A percentile compares a stretch with the other conserved stretches of the same genome.
These are phyloP conservation scores for Suhomyces ambrosiae DNA, from an alignment of 1,139 yeast genomes.

Conservation along the genomic window DNA sequence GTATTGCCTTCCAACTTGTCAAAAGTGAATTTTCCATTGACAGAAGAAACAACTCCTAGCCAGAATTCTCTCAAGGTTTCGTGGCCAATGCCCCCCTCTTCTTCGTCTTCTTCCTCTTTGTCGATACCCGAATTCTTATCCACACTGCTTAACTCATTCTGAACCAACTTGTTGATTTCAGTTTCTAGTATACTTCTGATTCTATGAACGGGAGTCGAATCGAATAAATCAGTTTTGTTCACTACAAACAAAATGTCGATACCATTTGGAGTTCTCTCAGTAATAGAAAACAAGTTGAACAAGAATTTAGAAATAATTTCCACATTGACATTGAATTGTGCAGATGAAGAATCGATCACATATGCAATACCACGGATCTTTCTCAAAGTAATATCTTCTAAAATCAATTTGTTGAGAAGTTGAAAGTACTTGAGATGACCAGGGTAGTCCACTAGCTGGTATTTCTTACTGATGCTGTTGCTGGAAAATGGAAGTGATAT, in stretches of 20 bases:
- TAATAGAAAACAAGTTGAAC: conserved; percentile 53
- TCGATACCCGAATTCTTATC: conserved; percentile 37
- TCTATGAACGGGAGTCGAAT: conserved; percentile 69
- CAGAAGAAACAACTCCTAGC: conserved; percentile 49
- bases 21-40: conserved; percentile 50
- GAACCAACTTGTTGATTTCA: conserved; percentile 63
- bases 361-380: conserved; percentile 67
- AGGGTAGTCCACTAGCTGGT: conserved; percentile 74
- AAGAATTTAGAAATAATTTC: conserved; percentile 55
- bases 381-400: conserved; percentile 46
- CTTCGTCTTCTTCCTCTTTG: conserved; percentile 33
- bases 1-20: conserved; percentile 73
- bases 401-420: conserved; percentile 43
- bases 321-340: conserved; percentile 38
- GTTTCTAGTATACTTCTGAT: conserved; percentile 59
- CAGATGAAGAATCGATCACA: conserved; percentile 64
- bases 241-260: conserved; percentile 74
- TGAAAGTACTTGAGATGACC: conserved; percentile 77
- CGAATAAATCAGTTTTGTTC: conserved; percentile 83
- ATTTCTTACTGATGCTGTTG: conserved; percentile 32
- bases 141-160: conserved; percentile 26
- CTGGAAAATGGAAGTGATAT: conserved; percentile 40
- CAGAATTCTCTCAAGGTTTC: conserved; percentile 41
- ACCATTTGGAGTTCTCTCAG: conserved; percentile 65
- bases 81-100: conserved; percentile 24